Evolutionary conservation across 1,139 yeast genomes (phyloP).

Genomic region (Taphrina wiesneri): DNA sequence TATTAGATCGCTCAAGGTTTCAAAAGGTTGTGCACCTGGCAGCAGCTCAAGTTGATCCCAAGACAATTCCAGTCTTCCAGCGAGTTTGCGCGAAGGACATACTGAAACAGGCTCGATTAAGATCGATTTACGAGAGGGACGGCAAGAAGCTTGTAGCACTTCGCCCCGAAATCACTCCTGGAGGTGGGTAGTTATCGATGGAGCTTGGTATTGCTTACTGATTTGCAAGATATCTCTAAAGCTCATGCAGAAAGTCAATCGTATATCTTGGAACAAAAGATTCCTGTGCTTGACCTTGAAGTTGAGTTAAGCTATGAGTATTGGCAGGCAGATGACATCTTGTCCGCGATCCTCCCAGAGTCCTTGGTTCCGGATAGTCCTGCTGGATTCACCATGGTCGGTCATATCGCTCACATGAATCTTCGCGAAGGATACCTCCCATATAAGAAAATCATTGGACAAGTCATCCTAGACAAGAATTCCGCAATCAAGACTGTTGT

Average conservation of each 20-base stretch:
- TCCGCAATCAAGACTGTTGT: constrained; percentile 81
- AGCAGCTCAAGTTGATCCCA: constrained; percentile 31
- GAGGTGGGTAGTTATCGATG: background rate
- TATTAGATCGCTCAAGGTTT: constrained; percentile 28
- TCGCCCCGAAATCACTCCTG: constrained; percentile 23
- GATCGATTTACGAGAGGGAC: constrained; percentile 3
- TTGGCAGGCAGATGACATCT: constrained; percentile 55
- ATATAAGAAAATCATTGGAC: constrained; percentile 77
- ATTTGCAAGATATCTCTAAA: constrained; percentile 16
- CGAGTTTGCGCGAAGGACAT: constrained; percentile 30
- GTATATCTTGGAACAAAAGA: constrained; percentile 32
- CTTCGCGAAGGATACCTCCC: constrained; percentile 83
- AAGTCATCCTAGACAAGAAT: constrained; percentile 86
- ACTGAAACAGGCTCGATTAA: constrained; percentile 22
- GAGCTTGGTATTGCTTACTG: background rate
- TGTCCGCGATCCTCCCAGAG: constrained; percentile 53
- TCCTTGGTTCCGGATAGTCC: constrained; percentile 72
- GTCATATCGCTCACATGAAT: constrained; percentile 93
- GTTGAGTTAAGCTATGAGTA: constrained; percentile 67
- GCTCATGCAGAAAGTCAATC: constrained; percentile 33
- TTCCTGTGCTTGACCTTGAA: constrained; percentile 54
- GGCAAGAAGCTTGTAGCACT: constrained; percentile 20
- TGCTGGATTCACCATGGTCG: constrained; percentile 88
- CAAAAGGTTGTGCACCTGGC: constrained; percentile 19
- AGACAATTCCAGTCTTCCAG: constrained; percentile 29